phyloP scores from a whole-genome alignment of 2,329 filamentous ascomycete genomes.

The Fusarium piperis region DNA sequence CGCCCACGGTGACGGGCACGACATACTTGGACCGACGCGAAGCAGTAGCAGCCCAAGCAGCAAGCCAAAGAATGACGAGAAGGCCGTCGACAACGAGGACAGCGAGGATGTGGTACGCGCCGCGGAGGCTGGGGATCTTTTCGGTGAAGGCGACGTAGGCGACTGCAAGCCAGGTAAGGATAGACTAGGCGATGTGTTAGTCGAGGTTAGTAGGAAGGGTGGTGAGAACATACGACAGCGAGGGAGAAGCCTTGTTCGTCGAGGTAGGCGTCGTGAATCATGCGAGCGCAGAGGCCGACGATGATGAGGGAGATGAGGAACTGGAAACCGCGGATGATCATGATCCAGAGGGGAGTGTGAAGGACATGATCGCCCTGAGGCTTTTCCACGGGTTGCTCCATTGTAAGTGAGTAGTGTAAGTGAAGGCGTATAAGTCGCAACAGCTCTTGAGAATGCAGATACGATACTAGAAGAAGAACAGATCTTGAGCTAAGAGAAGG shows the following conservation, averaged over 20 bases:
- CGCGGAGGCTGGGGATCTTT: slow-evolving; percentile 47
- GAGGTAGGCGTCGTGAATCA: slow-evolving; percentile 47
- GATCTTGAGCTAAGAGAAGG: not conserved
- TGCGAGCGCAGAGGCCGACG: slow-evolving; percentile 53
- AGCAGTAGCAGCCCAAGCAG: slow-evolving; percentile 54
- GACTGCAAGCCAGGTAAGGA: slow-evolving; percentile 58
- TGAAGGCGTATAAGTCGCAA: not conserved
- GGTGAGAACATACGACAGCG: slow-evolving; percentile 25
- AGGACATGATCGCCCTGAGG: slow-evolving; percentile 45
- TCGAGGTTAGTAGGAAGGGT: too few species aligned
- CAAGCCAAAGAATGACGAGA: slow-evolving; percentile 59
- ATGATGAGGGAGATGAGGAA: slow-evolving; percentile 54
- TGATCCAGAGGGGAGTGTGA: slow-evolving; percentile 55
- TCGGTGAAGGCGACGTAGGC: slow-evolving; percentile 55
- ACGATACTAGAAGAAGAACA: not conserved
- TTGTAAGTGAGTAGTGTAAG: slow-evolving; percentile 14
- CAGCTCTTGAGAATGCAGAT: not conserved
- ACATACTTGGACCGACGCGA: slow-evolving; percentile 51
- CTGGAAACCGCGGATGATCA: slow-evolving; percentile 52
- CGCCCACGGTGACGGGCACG: slow-evolving; percentile 43
- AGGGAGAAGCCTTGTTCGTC: slow-evolving; percentile 31
- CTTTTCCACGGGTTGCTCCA: slow-evolving; percentile 33
- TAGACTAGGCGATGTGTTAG: slow-evolving; percentile 44
- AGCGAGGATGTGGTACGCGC: slow-evolving; percentile 56
- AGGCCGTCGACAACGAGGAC: slow-evolving; percentile 55